Evolutionary conservation across 345 rosid genomes (phyloP).

Genomic region (Lepidium africanum): DNA sequence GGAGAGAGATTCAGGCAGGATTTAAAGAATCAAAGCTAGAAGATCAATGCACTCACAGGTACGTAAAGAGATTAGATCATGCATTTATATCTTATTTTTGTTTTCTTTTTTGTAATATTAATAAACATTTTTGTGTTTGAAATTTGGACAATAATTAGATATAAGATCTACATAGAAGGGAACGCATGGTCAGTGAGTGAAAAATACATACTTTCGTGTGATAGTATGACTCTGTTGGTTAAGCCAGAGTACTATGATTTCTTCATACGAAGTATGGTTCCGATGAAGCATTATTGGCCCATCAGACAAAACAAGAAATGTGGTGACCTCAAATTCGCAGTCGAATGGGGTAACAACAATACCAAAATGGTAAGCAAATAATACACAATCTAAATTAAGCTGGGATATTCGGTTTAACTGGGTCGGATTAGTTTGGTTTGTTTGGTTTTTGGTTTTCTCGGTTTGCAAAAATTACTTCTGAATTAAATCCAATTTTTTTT

Average conservation of each 20-base stretch:
- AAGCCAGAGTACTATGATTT: constrained; percentile 42
- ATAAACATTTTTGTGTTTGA: neutral
- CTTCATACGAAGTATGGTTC: constrained; percentile 38
- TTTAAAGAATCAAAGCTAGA: constrained; percentile 36
- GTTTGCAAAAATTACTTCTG: no score
- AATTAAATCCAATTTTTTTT: no score
- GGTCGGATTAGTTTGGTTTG: no score
- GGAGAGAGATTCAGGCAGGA: constrained; percentile 27
- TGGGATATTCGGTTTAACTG: no score
- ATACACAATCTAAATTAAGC: neutral
- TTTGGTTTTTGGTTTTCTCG: no score
- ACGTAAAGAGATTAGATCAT: neutral
- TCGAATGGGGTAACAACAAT: constrained; percentile 31
- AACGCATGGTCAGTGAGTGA: constrained; percentile 48
- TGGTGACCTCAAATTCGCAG: constrained; percentile 22
- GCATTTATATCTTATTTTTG: neutral
- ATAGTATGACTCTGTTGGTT: constrained; percentile 35
- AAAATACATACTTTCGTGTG: constrained; percentile 46
- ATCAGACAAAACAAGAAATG: constrained; percentile 25
- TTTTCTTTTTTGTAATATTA: neutral
- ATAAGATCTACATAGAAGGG: constrained; percentile 55
- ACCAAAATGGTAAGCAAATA: neutral
- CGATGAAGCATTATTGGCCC: constrained; percentile 50
- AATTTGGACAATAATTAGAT: constrained; percentile 16
- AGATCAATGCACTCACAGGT: constrained; percentile 59